Base-by-base conservation (phyloP, 2,329 filamentous ascomycete genomes). In the Diaporthe longicolla region DNA sequence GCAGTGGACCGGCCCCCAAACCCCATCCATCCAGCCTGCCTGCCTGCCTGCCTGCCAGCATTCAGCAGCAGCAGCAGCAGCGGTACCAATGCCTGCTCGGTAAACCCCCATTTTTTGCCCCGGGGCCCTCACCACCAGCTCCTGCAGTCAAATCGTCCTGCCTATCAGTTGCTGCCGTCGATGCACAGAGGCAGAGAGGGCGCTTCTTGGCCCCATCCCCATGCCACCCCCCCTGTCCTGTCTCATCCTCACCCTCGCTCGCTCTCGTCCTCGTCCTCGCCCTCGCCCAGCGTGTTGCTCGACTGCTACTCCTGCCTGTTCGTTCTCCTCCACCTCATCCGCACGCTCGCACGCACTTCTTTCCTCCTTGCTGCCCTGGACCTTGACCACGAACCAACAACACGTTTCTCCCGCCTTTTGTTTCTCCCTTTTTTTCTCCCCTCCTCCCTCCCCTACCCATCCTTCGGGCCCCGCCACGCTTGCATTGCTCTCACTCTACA, bases 61-160 rank as follows among this genome's bases (percentile, higher is more conserved):
- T 35, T 32, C 24, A 21, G 24, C 58, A 61, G 58, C 58, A 15
- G 35, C 24, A 40, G n/a, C 37, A 61, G n/a, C n/a, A n/a, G n/a
- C 29, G 29, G 29, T 32, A 19, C 17, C 37, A 17, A 13, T 13
- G 11, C 11, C 11, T 40, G 37, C 37, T 45, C 24, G 37, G 58
- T 40, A 61, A 29, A 13, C 35, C 21, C 59, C 58, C 40, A 24
- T 17, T 24, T 43, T 43, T 43, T 54, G 43, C 29, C 48, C 32
- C 50, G 61, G 52, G 26, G 24, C 59, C 59, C 59, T 65, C 59
- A 65, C 59, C 66, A 70, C 52, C 66, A 70, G 43, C 68, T 61
- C 29, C n/a, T 71, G 45, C 69, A 71, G 68, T 61, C 68, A 71
- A 71, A 52, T 59, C 68, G 26, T 55, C 29, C 29, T 68, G 65